phyloP scores from a whole-genome alignment of 1,284 basidiomycete genomes.

The Fomitopsis betulina region DNA sequence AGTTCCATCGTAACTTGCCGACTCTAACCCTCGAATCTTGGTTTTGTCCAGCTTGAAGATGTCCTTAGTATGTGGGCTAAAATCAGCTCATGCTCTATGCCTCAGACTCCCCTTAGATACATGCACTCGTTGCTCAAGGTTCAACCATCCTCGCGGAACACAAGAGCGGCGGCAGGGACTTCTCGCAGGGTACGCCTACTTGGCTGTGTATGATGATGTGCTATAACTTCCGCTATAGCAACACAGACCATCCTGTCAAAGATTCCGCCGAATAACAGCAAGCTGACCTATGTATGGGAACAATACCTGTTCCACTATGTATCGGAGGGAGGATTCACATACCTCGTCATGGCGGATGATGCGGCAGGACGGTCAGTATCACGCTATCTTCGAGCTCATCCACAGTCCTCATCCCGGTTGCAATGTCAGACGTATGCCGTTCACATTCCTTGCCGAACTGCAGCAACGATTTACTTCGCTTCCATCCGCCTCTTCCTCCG shows the following conservation, averaged over 20 bases:
- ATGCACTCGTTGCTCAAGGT: conserved; percentile 84
- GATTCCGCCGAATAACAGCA: conserved; percentile 92
- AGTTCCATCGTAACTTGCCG: no score
- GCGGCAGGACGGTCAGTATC: conserved; percentile 70
- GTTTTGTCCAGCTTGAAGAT: neutral
- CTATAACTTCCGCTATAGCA: conserved; percentile 38
- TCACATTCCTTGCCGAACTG: conserved; percentile 87
- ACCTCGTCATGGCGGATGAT: conserved; percentile 93
- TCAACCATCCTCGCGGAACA: conserved; percentile 81
- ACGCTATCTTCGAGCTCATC: neutral
- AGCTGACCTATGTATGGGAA: conserved; percentile 95
- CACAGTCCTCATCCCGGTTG: neutral
- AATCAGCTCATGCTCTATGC: no score
- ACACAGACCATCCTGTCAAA: conserved; percentile 91
- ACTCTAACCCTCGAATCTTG: no score
- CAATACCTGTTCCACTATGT: conserved; percentile 96
- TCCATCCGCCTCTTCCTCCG: conserved; percentile 47
- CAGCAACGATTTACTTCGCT: conserved; percentile 76
- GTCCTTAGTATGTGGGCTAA: neutral
- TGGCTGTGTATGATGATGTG: neutral
- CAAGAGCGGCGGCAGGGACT: conserved; percentile 72
- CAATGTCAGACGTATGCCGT: conserved; percentile 75
- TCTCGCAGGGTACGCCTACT: conserved; percentile 69
- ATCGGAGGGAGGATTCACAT: conserved; percentile 81
- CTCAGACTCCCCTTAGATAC: conserved; percentile 46